Conservation (phyloP, 2,329 filamentous ascomycete genomes). For the Xylaria sp. region DNA sequence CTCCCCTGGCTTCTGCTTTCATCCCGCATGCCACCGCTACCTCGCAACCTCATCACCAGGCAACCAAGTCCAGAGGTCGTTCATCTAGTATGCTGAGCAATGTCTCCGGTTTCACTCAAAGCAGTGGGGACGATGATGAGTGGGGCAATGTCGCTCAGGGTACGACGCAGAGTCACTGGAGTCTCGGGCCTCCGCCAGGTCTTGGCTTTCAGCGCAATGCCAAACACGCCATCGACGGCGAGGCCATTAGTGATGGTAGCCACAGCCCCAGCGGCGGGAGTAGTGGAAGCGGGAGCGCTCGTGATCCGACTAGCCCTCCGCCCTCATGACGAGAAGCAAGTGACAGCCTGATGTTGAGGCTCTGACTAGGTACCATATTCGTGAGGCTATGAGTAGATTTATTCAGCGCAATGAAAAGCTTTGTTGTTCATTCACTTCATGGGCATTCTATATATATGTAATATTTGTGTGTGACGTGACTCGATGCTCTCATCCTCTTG, state of each 20-base stretch:
- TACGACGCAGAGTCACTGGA: slow-evolving; percentile 32
- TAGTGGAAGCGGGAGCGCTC: slow-evolving; percentile 57
- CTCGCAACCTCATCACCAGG: slow-evolving; percentile 46
- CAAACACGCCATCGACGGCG: slow-evolving; percentile 43
- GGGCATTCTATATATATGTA: not conserved
- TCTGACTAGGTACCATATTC: slow-evolving; percentile 11
- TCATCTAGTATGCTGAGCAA: slow-evolving; percentile 75
- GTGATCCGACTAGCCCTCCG: slow-evolving; percentile 63
- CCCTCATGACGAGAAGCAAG: slow-evolving; percentile 24
- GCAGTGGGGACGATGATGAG: slow-evolving; percentile 63
- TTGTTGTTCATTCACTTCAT: slow-evolving; percentile 39
- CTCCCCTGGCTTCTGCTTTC: slow-evolving; percentile 53
- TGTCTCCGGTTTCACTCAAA: slow-evolving; percentile 73
- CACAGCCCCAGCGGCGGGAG: slow-evolving; percentile 56
- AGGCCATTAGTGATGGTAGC: slow-evolving; percentile 53
- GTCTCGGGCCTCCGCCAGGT: slow-evolving; percentile 43
- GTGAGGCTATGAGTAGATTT: slow-evolving; percentile 38
- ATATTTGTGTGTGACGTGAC: not conserved
- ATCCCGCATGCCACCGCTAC: slow-evolving; percentile 49
- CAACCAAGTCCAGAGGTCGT: slow-evolving; percentile 62
- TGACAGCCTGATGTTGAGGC: slow-evolving; percentile 13
- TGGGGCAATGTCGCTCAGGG: slow-evolving; percentile 39
- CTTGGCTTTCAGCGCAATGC: slow-evolving; percentile 46
- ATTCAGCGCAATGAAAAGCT: slow-evolving; percentile 45
- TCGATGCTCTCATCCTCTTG: not conserved